Conservation (phyloP, 2,329 filamentous ascomycete species). For the Thermothelomyces thermophilus region DNA sequence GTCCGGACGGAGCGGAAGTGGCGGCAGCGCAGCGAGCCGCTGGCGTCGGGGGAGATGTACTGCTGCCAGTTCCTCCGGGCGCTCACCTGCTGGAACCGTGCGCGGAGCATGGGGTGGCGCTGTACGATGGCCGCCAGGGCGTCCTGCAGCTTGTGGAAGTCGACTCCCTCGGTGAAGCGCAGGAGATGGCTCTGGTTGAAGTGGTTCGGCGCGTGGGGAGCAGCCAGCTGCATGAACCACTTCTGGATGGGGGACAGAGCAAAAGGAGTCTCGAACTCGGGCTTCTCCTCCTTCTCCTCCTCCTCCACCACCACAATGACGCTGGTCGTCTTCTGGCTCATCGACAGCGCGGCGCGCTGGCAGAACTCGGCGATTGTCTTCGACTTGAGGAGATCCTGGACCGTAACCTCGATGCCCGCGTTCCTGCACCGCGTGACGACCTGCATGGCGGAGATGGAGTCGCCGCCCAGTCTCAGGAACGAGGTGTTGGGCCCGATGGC, state of each 20-base stretch:
- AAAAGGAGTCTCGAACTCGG: slow-evolving; percentile 25
- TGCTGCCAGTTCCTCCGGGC: slow-evolving; percentile 28
- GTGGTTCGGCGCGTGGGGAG: slow-evolving; percentile 18
- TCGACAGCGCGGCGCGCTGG: background rate
- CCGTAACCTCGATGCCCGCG: slow-evolving; percentile 27
- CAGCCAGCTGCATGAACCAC: slow-evolving; percentile 4
- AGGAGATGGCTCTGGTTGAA: slow-evolving; percentile 40
- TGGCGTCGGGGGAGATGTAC: slow-evolving; percentile 21
- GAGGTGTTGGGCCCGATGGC: background rate
- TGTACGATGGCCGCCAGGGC: slow-evolving; percentile 19
- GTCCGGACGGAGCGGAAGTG: slow-evolving; percentile 2
- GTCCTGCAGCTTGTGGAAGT: background rate
- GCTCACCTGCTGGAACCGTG: slow-evolving; percentile 24
- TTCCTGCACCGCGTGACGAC: slow-evolving; percentile 31
- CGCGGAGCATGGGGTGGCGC: slow-evolving; percentile 33
- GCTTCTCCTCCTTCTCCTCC: background rate
- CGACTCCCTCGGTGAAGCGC: slow-evolving; percentile 19
- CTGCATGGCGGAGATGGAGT: slow-evolving; percentile 39
- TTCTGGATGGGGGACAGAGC: slow-evolving; percentile 39
- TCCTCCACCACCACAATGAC: background rate
- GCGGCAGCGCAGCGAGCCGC: slow-evolving; percentile 12
- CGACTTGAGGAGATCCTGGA: slow-evolving; percentile 30
- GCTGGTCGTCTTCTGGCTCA: background rate
- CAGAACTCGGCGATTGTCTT: slow-evolving; percentile 27
- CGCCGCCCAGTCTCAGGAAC: slow-evolving; percentile 37